A percentile compares a stretch with the other conserved stretches of the same genome.
Evolutionary conservation across 1,139 yeast genomes (phyloP).

Genomic region (Taphrina wiesneri): DNA sequence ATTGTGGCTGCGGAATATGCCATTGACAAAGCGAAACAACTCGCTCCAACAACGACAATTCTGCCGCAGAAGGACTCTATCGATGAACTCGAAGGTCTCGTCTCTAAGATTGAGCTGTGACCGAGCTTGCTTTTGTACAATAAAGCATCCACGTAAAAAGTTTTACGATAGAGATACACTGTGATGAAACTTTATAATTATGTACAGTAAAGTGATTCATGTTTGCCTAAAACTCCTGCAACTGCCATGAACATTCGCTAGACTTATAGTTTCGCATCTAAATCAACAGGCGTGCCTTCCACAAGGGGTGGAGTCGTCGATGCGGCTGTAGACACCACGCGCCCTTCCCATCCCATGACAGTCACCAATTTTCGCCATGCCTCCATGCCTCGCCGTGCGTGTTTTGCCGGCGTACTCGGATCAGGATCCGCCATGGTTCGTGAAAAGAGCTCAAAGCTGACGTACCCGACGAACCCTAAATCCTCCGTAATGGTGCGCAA

Average conservation of each 20-base stretch:
- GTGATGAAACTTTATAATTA: no score
- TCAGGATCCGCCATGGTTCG: neutral
- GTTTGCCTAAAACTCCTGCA: no score
- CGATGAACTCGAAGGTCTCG: neutral
- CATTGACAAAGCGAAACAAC: neutral
- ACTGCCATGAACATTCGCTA: no score
- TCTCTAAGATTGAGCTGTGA: neutral
- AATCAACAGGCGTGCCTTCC: neutral
- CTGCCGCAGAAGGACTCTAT: neutral
- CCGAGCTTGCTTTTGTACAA: neutral
- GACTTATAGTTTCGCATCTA: neutral
- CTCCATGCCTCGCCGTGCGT: neutral
- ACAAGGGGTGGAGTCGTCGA: neutral
- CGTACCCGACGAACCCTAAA: neutral
- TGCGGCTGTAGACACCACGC: neutral
- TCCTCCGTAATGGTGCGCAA: neutral
- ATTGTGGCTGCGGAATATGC: conserved; percentile 24
- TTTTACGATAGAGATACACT: no score
- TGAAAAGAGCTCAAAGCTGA: conserved; percentile 2
- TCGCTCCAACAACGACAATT: neutral
- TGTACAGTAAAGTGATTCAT: no score
- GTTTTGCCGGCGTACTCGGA: neutral
- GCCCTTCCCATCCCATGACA: neutral
- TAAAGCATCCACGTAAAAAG: no score
- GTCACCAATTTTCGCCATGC: neutral